phyloP scores from a whole-genome alignment of 352 stramenopile genomes.

The Phytophthora constricta region DNA sequence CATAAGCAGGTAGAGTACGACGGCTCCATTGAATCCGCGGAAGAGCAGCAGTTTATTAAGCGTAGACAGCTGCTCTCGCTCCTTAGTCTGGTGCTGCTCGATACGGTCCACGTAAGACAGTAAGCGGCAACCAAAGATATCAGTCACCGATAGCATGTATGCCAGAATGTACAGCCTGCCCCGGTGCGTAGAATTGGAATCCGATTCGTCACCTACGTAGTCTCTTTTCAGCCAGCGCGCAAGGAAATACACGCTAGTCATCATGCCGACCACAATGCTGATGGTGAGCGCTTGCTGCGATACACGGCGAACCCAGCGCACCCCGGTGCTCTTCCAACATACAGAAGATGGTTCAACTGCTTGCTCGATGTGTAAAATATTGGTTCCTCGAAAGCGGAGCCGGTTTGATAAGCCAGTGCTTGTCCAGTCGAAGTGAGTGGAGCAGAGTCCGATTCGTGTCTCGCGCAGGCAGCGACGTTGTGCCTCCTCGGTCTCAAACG shows the following conservation, averaged over 20 bases:
- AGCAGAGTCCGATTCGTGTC: constrained; percentile 56
- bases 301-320: constrained; percentile 43
- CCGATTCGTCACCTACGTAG: constrained; percentile 39
- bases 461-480: constrained; percentile 60
- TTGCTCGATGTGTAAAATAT: constrained; percentile 76
- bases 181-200: constrained; percentile 38
- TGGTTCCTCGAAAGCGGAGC: constrained; percentile 66
- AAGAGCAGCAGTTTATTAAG: constrained; percentile 86
- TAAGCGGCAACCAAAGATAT: constrained; percentile 70
- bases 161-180: constrained; percentile 62
- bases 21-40: constrained; percentile 72
- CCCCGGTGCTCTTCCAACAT: constrained; percentile 71
- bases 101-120: constrained; percentile 64
- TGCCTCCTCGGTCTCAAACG: constrained; percentile 77
- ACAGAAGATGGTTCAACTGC: constrained; percentile 71
- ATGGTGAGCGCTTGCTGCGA: constrained; percentile 57
- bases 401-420: constrained; percentile 38
- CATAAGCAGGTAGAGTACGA: constrained; percentile 82
- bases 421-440: constrained; percentile 50
- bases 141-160: constrained; percentile 54
- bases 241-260: constrained; percentile 64
- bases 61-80: constrained; percentile 73
- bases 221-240: constrained; percentile 44
- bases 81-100: constrained; percentile 69
- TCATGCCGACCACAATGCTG: constrained; percentile 51